Evolutionary conservation across 306 rosid species (phyloP), one percentile per base, ranked within the genome.

Genomic region (Ormosia semicastrata): DNA sequence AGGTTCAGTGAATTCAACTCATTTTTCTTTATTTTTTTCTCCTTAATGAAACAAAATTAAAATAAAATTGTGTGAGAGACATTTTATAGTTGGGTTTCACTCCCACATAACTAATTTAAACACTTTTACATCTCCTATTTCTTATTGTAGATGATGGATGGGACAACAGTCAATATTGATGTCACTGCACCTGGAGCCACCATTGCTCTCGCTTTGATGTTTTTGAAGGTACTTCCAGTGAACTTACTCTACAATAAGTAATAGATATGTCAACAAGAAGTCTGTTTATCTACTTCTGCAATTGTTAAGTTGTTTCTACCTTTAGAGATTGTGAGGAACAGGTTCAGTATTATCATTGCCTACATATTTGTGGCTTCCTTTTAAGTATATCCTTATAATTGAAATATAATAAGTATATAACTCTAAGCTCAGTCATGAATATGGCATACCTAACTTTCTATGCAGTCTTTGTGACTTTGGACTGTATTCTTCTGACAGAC

Each of bases 161-260:
- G 97, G 62, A 86, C 94, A 76, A 85, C 89, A 5, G 91, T 92
- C 75, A 95, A 95, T 81, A 84, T 95, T 82, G 98, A 95, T 86
- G 93, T 93, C 87, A 95, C 99, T 4, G 98, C 98, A 60, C 95
- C 99, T 81, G 99, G 99, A 83, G 99, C 98, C 34, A 91, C 88
- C 62, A 86, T 95, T 68, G 97, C 99, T 75, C 89, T 95, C 53
- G 97, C 99, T 49, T 88, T 95, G 79, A 95, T 95, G 99, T 93
- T 95, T 88, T 78, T 95, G 76, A 95, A 88, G 92, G 99, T 95
- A 87, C 65, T 72, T 80, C 76, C 53, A 7, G 7, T 71, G 54
- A 83, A 72, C 74, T n/a, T 57, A 62, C 76, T 76, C 37, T 71
- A 54, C 47, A 70, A 56, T 77, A 73, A 54, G 66, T 75, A 47